Conservation (phyloP, 73 alveolate species). For the Halteria grandinella region DNA sequence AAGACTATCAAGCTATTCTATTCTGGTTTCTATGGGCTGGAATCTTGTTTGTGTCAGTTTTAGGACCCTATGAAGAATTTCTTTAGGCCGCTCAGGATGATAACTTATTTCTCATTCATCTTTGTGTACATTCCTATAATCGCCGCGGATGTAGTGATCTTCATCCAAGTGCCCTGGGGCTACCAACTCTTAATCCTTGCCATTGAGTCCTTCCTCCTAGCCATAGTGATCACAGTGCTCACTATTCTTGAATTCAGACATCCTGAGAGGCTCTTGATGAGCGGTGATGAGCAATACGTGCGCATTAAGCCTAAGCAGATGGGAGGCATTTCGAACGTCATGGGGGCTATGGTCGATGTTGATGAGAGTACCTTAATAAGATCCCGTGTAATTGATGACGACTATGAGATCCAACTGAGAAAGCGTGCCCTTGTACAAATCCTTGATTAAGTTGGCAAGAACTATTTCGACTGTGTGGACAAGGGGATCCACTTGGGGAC, state of each 20-base stretch:
- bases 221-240: slow-evolving; percentile 14
- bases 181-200: slow-evolving; percentile 51
- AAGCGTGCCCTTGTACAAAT: slow-evolving; percentile 41
- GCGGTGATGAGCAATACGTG: slow-evolving; percentile 17
- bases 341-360: slow-evolving; percentile 40
- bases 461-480: slow-evolving; percentile 5
- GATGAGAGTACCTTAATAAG: slow-evolving; percentile 45
- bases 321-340: slow-evolving; percentile 19
- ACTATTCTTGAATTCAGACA: slow-evolving; percentile 17
- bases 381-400: slow-evolving; percentile 21
- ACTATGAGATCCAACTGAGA: slow-evolving; percentile 26
- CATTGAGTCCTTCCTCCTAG: slow-evolving; percentile 50
- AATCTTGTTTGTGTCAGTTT: slow-evolving; percentile 49
- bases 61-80: slow-evolving; percentile 32
- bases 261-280: slow-evolving; percentile 16
- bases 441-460: slow-evolving; percentile 24
- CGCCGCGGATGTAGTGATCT: slow-evolving; percentile 40
- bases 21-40: slow-evolving; percentile 71
- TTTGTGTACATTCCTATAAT: slow-evolving; percentile 48
- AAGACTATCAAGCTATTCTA: slow-evolving; percentile 50
- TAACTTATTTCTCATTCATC: slow-evolving; percentile 42
- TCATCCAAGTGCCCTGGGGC: slow-evolving; percentile 62
- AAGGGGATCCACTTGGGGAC: slow-evolving; percentile 48
- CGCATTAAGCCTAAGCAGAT: slow-evolving; percentile 29
- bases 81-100: slow-evolving; percentile 49